A percentile compares a stretch with the other conserved stretches of the same genome.
These are phyloP conservation scores for Citrus australasica DNA, from an alignment of 345 rosid species.

Conservation along the genomic window DNA sequence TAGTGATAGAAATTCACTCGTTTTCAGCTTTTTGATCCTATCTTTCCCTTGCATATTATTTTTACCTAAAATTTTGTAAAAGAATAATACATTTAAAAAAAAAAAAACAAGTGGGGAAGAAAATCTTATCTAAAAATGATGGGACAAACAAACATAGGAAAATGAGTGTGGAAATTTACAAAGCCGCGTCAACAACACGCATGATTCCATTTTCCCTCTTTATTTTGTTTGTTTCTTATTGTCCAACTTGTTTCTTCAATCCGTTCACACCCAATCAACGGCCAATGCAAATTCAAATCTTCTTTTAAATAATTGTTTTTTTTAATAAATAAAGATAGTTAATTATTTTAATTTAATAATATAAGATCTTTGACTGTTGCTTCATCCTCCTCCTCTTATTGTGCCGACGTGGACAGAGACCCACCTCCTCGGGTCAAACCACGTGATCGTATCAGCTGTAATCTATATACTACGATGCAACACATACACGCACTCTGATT, in stretches of 20 bases:
- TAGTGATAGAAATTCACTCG: too few relatives aligned
- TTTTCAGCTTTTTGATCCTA: background rate
- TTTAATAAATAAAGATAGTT: too few relatives aligned
- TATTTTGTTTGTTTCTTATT: slow-evolving; percentile 18
- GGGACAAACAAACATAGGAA: background rate
- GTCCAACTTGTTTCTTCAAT: slow-evolving; percentile 18
- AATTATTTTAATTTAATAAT: background rate
- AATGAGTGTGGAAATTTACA: slow-evolving; percentile 11
- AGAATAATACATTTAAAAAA: too few relatives aligned
- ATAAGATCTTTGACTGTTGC: slow-evolving; percentile 19
- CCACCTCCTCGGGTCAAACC: slow-evolving; percentile 33
- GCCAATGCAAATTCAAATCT: background rate
- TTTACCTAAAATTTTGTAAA: too few relatives aligned
- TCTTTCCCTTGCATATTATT: too few relatives aligned
- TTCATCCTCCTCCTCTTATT: background rate
- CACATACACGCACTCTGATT: background rate
- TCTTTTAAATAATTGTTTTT: too few relatives aligned
- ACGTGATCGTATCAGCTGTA: slow-evolving; percentile 21
- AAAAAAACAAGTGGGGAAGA: background rate
- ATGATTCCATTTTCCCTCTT: background rate
- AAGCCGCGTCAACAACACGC: slow-evolving; percentile 26
- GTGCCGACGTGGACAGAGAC: slow-evolving; percentile 30
- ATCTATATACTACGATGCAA: too few relatives aligned
- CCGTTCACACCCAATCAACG: slow-evolving; percentile 5
- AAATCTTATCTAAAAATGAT: background rate